Percentiles rank a stretch among this genome's conserved stretches.
Conservation (phyloP, 139 green algal species). For the Prasinococcaceae sp. region DNA sequence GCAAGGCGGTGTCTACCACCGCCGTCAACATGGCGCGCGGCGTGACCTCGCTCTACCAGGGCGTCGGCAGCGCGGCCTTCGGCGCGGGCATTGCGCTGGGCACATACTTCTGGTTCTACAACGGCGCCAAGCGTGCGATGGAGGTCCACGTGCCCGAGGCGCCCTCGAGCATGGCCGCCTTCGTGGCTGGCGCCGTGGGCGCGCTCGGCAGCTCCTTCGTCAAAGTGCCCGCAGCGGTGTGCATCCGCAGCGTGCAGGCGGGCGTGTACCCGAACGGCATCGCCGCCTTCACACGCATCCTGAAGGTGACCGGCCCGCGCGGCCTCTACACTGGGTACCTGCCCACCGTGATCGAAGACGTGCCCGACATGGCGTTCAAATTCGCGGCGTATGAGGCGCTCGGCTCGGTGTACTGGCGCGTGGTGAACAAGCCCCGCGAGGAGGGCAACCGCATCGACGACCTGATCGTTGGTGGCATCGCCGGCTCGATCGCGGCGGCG, state of each 20-base stretch:
- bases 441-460: slow-evolving; percentile 36
- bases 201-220: slow-evolving; percentile 18
- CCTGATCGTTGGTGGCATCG: slow-evolving; percentile 61
- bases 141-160: slow-evolving; percentile 6
- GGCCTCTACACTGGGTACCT: slow-evolving; percentile 67
- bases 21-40: too few relatives aligned
- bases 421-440: slow-evolving; percentile 9
- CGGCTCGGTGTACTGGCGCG: slow-evolving; percentile 35
- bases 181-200: slow-evolving; percentile 32
- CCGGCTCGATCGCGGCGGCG: slow-evolving; percentile 37
- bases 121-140: slow-evolving; percentile 42
- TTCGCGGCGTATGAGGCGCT: slow-evolving; percentile 68
- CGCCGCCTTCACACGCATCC: slow-evolving; percentile 37
- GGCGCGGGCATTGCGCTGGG: slow-evolving; percentile 87
- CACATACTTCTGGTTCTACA: slow-evolving; percentile 86
- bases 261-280: slow-evolving; percentile 62
- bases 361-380: slow-evolving; percentile 79
- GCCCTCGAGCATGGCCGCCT: slow-evolving; percentile 27
- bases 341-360: slow-evolving; percentile 68
- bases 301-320: slow-evolving; percentile 34
- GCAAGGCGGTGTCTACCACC: too few relatives aligned
- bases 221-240: slow-evolving; percentile 65
- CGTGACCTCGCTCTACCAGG: slow-evolving; percentile 74
- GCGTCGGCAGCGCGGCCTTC: slow-evolving; percentile 67
- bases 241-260: slow-evolving; percentile 67